Base-by-base conservation (phyloP, 2,329 filamentous ascomycete species). In the Sporothrix phasma region DNA sequence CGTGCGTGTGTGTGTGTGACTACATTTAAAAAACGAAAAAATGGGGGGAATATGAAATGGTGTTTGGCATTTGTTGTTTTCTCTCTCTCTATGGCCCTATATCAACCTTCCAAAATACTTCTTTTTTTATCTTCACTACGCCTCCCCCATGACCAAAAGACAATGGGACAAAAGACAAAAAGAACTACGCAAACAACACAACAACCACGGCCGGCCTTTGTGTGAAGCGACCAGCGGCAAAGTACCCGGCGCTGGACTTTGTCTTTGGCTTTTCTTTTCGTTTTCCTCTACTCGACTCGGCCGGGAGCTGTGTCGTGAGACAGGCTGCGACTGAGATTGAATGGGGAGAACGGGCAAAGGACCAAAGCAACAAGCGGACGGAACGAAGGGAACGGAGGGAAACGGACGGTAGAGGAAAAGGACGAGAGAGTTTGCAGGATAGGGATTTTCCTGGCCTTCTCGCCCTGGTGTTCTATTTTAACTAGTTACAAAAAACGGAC, bases 381-480 rank as follows among this genome's bases (percentile, higher is more conserved):
- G 45, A 39, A 39, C 34, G 41, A 37, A 13, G 29, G 37, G 56
- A 61, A 29, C 26, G 47, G 29, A 54, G 26, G 29, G 15, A 49
- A 24, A 43, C 43, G 54, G 54, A 60, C 37, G 54, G 62, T 41
- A 53, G 58, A 56, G 31, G 31, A 22, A 39, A 41, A 39, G 63
- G 29, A 49, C 47, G 63, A n/a, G 39, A 41, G 17, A n/a, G n/a
- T n/a, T 7, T 64, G 49, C 63, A 60, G 63, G 56, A 29, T 61
- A 61, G 31, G 26, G 43, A 41, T 49, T 37, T n/a, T 49, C 39
- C 58, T 65, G 59, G 58, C n/a, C 49, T 65, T 26, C 43, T 53
- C 24, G 53, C 51, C 59, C 63, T 62, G 63, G 63, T 62, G 63
- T 65, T 65, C 15, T 65, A 31, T 39, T 65, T 43, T 39, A 51